Base-by-base conservation (phyloP, 768 basidiomycete genomes). In the Suillus bovinus region DNA sequence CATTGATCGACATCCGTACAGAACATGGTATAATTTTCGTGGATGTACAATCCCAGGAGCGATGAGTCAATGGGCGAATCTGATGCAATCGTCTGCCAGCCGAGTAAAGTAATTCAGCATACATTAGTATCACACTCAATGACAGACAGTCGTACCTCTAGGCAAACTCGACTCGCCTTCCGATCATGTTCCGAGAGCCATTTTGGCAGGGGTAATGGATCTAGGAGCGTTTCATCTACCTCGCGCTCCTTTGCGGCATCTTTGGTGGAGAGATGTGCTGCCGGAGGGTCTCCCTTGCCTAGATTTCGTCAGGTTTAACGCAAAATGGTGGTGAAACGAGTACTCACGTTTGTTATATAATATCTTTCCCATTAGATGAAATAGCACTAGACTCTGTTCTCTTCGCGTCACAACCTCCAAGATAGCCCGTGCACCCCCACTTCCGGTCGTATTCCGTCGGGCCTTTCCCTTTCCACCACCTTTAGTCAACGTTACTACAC, bases 31-130 rank as follows among this genome's bases (percentile, higher is more conserved):
- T 96, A 94, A 70, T 97, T 99, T 73, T 99, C 95, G 67, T 99
- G 97, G 10, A 96, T 81, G 71, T 98, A 99, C 8, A 96, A 75
- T 3, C 89, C 89, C 64, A 95, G 90, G 2, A 98, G 79, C 2
- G 92, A 93, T 1, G 93, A 87, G 74, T 99, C 97, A 60, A 99
- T 89, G 0, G 96, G 94, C 0, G 91, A 91, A 70, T 94, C 90
- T 1, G 89, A 85, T 70, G 90, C 91, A 4, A 98, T 76, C 13
- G 73, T 72, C 94, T 95, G 61, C 2, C 49, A 5, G 34, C 31
- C 5, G 17, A 27, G 22, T 29, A 10, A 61, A n/a, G 5, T 22
- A 13, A 24, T 17, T 59, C n/a, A 36, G 42, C 2, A 58, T 2
- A 34, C 33, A 17, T 47, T 59, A 53, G 39, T 42, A 11, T 38